Evolutionary conservation across 805 yeast species (phyloP).

Genomic region (Wickerhamomyces silvicola): DNA sequence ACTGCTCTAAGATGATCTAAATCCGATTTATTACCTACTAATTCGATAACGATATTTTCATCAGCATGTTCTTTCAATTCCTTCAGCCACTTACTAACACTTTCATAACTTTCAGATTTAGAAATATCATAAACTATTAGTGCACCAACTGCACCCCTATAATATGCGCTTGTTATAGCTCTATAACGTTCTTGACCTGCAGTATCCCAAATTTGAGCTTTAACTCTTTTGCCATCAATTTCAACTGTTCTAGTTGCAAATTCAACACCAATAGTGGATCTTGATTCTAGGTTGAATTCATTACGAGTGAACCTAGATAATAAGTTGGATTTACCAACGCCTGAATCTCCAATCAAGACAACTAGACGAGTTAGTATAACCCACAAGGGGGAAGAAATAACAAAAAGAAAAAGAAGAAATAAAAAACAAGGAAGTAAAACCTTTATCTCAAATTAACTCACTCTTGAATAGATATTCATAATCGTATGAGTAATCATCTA

Average conservation of each 20-base stretch:
- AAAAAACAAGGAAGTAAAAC: not conserved
- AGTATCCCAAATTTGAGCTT: constrained; percentile 96
- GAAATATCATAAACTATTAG: constrained; percentile 92
- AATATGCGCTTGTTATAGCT: constrained; percentile 95
- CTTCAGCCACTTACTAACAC: constrained; percentile 83
- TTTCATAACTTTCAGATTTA: constrained; percentile 80
- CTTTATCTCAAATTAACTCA: constrained; percentile 21
- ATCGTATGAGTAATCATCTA: constrained; percentile 67
- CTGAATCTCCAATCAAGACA: constrained; percentile 94
- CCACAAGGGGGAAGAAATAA: not conserved
- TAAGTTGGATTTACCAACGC: constrained; percentile 94
- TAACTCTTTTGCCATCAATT: constrained; percentile 75
- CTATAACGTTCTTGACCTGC: constrained; percentile 99
- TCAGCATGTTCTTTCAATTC: constrained; percentile 89
- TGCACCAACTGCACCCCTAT: constrained; percentile 98
- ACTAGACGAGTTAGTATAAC: constrained; percentile 33
- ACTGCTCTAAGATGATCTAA: constrained; percentile 90
- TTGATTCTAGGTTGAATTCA: constrained; percentile 90
- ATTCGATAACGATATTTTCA: constrained; percentile 89
- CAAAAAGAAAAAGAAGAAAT: not conserved
- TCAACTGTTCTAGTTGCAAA: constrained; percentile 94
- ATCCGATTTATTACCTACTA: constrained; percentile 90
- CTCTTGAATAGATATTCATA: constrained; percentile 89
- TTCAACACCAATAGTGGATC: constrained; percentile 96
- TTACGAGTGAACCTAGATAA: constrained; percentile 91